A percentile compares a stretch with the other conserved stretches of the same genome.
phyloP scores from a whole-genome alignment of 106 monocot genomes.

The Xerophyta viscosa region DNA sequence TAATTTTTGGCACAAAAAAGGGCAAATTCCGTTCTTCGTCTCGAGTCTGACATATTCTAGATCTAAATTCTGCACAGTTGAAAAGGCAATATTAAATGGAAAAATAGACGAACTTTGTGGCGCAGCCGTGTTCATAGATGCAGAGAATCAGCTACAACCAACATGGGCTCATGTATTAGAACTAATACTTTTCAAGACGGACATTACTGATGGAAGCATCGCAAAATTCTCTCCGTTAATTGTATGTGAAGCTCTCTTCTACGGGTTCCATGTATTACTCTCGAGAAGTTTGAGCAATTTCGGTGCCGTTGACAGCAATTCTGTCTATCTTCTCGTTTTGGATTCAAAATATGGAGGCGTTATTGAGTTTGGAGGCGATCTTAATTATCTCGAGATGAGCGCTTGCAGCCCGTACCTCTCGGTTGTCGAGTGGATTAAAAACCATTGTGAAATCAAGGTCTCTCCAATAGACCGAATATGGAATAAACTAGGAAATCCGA shows the following conservation, averaged over 20 bases:
- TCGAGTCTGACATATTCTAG: slow-evolving; percentile 11
- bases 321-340: slow-evolving; percentile 15
- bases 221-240: slow-evolving; percentile 4
- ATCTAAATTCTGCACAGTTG: slow-evolving; percentile 17
- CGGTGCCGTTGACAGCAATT: neutral
- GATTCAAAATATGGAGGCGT: slow-evolving; percentile 35
- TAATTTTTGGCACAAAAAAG: slow-evolving; percentile 22
- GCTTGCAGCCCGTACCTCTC: slow-evolving; percentile 11
- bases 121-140: slow-evolving; percentile 9
- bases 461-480: slow-evolving; percentile 29
- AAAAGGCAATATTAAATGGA: slow-evolving; percentile 21
- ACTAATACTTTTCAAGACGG: slow-evolving; percentile 17
- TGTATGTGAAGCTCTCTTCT: slow-evolving; percentile 25
- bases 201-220: slow-evolving; percentile 2
- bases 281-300: slow-evolving; percentile 23
- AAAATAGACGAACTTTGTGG: slow-evolving; percentile 14
- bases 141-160: neutral
- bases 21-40: slow-evolving; percentile 13
- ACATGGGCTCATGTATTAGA: slow-evolving; percentile 22
- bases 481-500: slow-evolving; percentile 35
- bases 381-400: slow-evolving; percentile 17
- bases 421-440: slow-evolving; percentile 24
- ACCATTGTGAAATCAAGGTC: slow-evolving; percentile 19
- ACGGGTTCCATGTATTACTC: slow-evolving; percentile 22
- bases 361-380: slow-evolving; percentile 21